Evolutionary conservation across 2,329 filamentous ascomycete species (phyloP), one percentile per base, ranked within the genome.

Genomic region (Fusarium sp.): DNA sequence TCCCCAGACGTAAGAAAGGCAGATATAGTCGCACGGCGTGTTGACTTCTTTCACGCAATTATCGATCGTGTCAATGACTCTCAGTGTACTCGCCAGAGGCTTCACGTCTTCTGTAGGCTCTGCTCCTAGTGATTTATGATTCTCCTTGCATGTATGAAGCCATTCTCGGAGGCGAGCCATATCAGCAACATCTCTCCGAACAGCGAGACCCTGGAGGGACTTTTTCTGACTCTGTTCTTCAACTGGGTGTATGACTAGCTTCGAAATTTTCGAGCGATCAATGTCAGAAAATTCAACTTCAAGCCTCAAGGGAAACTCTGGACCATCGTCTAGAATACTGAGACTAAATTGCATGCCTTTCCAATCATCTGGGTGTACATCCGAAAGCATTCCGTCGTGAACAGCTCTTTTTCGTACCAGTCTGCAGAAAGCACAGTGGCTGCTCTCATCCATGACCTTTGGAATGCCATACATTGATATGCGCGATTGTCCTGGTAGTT

Each of bases 1-100:
- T 12, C 66, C 66, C 66, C 64, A 69, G 5, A 69, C 66, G 13
- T 69, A 69, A 0, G 66, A 69, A 18, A 69, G 58, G 2, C 66
- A 69, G 11, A 52, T 48, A 4, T 68, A 69, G 9, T 59, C 50
- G 17, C 52, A 69, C 6, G 64, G 64, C 1, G 38, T 46, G 2
- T 68, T 8, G 7, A 64, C 52, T 4, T 55, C 58, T 17, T 48
- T 49, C 12, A 68, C 52, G 12, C 52, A 68, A 4, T 59, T 54
- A 0, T 68, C 64, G 2, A 26, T 2, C 2, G 52, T 68, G 6
- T 69, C 64, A 0, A 69, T 62, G 9, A 69, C 48, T 33, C 64
- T 38, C 1, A 69, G 12, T 5, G 8, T 55, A 7, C 18, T 9
- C 5, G 17, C 18, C 1, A 40, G 38, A 15, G 58, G 57, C 2